Percentiles rank a stretch among this genome's conserved stretches.
Conservation (phyloP, 2,329 filamentous ascomycete species). For the Cyphellophora attinorum region DNA sequence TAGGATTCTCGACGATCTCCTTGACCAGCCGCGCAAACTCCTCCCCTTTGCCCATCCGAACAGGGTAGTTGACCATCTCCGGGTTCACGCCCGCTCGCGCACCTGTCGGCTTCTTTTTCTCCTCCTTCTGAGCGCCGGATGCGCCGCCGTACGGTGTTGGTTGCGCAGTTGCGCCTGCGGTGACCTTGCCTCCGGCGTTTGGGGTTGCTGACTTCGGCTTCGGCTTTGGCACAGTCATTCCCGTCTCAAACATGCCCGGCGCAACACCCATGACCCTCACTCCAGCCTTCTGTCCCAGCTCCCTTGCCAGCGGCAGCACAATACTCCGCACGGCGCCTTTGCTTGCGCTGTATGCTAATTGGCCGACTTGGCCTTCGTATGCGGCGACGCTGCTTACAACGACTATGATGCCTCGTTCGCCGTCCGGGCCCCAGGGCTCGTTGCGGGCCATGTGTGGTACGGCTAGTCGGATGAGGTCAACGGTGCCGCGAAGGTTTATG, state of each 20-base stretch:
- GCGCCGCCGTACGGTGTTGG: no score
- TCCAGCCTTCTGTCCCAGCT: constrained; percentile 18
- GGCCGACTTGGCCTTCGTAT: constrained; percentile 19
- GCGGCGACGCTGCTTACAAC: constrained; percentile 19
- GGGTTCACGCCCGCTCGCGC: not conserved
- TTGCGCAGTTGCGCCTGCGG: not conserved
- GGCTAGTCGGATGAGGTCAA: constrained; percentile 18
- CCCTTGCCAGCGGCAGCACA: constrained; percentile 18
- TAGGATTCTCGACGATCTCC: constrained; percentile 19
- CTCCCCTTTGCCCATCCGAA: constrained; percentile 3
- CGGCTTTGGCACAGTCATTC: not conserved
- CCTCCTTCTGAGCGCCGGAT: not conserved
- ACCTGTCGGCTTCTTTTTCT: constrained; percentile 1
- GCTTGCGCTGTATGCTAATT: constrained; percentile 20
- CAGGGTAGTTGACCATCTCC: not conserved
- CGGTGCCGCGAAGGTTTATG: constrained; percentile 20
- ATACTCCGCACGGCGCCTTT: constrained; percentile 19
- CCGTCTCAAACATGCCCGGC: constrained; percentile 19
- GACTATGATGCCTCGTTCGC: constrained; percentile 17
- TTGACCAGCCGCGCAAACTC: constrained; percentile 19
- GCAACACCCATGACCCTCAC: constrained; percentile 19
- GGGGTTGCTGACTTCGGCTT: not conserved
- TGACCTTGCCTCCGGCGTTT: no score
- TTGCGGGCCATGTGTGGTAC: constrained; percentile 17
- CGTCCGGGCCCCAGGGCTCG: constrained; percentile 14